These are phyloP conservation scores for Papiliotrema fonsecae DNA, from an alignment of 1,284 basidiomycete genomes.

Conservation along the genomic window DNA sequence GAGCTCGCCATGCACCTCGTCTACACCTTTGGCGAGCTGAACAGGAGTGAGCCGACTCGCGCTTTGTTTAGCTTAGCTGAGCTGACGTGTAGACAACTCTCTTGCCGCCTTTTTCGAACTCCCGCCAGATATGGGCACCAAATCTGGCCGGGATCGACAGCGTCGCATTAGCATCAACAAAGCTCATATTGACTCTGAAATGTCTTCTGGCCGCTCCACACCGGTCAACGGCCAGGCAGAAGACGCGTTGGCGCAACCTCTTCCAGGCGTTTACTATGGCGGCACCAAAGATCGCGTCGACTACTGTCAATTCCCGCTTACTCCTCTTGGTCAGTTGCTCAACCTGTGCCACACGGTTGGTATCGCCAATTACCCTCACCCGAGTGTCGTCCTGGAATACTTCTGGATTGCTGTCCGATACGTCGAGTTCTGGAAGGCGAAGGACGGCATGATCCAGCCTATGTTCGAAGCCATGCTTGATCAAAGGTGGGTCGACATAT, in stretches of 20 bases:
- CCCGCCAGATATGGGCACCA: constrained; percentile 43
- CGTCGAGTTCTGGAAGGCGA: constrained; percentile 91
- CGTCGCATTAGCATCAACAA: constrained; percentile 29
- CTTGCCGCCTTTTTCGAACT: constrained; percentile 48
- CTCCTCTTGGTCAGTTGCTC: constrained; percentile 85
- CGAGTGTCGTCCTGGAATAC: constrained; percentile 83
- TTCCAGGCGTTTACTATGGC: constrained; percentile 19
- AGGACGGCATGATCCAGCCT: constrained; percentile 77
- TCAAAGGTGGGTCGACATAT: constrained; percentile 53
- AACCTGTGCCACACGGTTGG: constrained; percentile 76
- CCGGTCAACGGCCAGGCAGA: constrained; percentile 23
- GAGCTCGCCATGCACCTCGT: constrained; percentile 89
- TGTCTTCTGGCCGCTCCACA: constrained; percentile 34
- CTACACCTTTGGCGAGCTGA: constrained; percentile 87
- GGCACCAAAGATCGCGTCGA: constrained; percentile 57
- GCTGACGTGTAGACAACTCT: constrained; percentile 25
- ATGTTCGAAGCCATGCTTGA: constrained; percentile 87
- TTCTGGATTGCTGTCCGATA: constrained; percentile 92
- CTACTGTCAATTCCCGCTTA: constrained; percentile 80
- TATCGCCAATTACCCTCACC: constrained; percentile 78
- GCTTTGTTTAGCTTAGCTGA: constrained; percentile 4
- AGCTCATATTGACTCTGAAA: constrained; percentile 22
- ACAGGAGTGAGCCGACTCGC: constrained; percentile 47
- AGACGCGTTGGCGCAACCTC: constrained; percentile 5
- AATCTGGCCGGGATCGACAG: constrained; percentile 23